These are phyloP conservation scores for Grosmannia penicillata DNA, from an alignment of 2,329 filamentous ascomycete genomes.

Conservation along the genomic window DNA sequence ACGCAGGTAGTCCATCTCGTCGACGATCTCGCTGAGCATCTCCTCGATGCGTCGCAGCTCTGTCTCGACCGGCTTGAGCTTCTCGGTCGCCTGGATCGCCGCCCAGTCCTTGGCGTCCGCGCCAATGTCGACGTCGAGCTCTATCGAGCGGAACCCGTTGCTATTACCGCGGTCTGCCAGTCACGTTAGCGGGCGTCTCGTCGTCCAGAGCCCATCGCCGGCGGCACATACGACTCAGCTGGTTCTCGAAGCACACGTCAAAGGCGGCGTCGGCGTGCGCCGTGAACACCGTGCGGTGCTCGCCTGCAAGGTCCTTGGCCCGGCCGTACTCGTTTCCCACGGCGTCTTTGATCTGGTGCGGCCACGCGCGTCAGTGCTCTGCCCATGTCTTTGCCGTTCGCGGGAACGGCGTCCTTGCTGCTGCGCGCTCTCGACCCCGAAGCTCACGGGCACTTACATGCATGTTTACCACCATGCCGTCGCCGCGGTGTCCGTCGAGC, in stretches of 20 bases:
- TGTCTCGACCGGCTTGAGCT: conserved; percentile 92
- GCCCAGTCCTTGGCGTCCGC: conserved; percentile 98
- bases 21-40: conserved; percentile 73
- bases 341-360: conserved; percentile 91
- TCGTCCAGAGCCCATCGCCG: too few species aligned
- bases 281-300: conserved; percentile 87
- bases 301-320: conserved; percentile 81
- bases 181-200: background rate
- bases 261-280: conserved; percentile 84
- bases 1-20: conserved; percentile 93
- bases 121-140: conserved; percentile 91
- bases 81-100: conserved; percentile 89
- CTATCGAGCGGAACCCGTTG: conserved; percentile 53
- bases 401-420: background rate
- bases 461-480: conserved; percentile 90
- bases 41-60: conserved; percentile 90
- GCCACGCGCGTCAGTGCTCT: background rate
- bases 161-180: conserved; percentile 16
- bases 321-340: conserved; percentile 92
- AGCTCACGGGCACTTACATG: conserved; percentile 43
- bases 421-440: too few species aligned
- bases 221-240: conserved; percentile 31
- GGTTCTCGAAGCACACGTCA: conserved; percentile 92
- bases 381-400: too few species aligned
- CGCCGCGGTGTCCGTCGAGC: conserved; percentile 70